These are phyloP conservation scores for Phytopythium helicoides DNA, from an alignment of 352 stramenopile genomes.

Conservation along the genomic window DNA sequence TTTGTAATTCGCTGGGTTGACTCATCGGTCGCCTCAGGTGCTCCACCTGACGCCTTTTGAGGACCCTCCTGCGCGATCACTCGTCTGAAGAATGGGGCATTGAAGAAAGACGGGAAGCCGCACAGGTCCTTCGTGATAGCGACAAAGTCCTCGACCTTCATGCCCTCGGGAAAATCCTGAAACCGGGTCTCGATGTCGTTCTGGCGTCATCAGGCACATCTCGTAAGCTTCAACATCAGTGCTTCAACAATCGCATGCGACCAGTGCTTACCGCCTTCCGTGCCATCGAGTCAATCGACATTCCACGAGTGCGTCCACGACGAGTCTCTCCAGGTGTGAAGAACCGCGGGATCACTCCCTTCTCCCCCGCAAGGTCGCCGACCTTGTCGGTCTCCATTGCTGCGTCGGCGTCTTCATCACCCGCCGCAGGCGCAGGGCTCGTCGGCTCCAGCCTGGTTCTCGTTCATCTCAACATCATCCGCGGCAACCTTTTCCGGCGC, in stretches of 20 bases:
- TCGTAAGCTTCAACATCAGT: slow-evolving; percentile 1
- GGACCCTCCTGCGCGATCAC: slow-evolving; percentile 54
- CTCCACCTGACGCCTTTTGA: background rate
- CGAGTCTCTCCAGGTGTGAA: slow-evolving; percentile 66
- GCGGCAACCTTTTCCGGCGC: slow-evolving; percentile 8
- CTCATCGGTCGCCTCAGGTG: slow-evolving; percentile 12
- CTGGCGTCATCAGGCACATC: slow-evolving; percentile 9
- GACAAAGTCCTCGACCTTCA: slow-evolving; percentile 89
- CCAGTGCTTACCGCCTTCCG: slow-evolving; percentile 42
- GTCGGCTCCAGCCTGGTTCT: slow-evolving; percentile 17
- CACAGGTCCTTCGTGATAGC: slow-evolving; percentile 97
- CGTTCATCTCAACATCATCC: slow-evolving; percentile 49
- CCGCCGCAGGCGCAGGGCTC: slow-evolving; percentile 4
- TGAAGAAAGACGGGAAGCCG: slow-evolving; percentile 98
- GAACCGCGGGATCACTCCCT: slow-evolving; percentile 61
- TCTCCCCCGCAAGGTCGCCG: slow-evolving; percentile 4
- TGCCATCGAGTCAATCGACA: slow-evolving; percentile 63
- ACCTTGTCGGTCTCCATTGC: slow-evolving; percentile 15
- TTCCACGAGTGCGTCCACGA: slow-evolving; percentile 49
- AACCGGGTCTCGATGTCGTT: slow-evolving; percentile 78
- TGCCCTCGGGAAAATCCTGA: slow-evolving; percentile 71
- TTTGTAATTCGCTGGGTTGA: slow-evolving; percentile 62
- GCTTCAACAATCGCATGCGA: background rate
- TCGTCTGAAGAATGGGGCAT: slow-evolving; percentile 93
- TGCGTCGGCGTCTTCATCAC: slow-evolving; percentile 15